Conservation (phyloP, 2,329 filamentous ascomycete species). For the Hymenoscyphus scutula region DNA sequence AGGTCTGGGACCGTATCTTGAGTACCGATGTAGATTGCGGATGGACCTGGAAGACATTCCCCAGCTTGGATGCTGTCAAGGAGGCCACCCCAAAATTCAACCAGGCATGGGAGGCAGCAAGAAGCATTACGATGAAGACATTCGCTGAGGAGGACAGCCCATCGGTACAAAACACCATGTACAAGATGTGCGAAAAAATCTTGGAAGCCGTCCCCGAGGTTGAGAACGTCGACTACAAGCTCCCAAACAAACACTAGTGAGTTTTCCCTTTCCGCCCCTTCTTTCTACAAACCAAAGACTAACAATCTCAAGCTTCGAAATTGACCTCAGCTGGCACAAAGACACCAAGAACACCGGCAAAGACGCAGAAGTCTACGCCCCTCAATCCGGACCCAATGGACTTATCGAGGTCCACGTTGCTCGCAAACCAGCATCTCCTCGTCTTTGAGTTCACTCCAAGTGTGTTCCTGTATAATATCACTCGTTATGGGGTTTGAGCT, state of each 20-base stretch:
- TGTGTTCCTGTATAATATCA: neutral
- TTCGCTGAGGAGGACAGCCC: constrained; percentile 90
- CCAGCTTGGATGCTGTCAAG: constrained; percentile 64
- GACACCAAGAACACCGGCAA: constrained; percentile 91
- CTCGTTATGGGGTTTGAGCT: neutral
- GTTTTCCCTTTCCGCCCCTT: constrained; percentile 36
- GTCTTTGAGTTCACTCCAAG: neutral
- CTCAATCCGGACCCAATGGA: constrained; percentile 89
- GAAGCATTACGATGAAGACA: constrained; percentile 81
- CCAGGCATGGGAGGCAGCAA: constrained; percentile 72
- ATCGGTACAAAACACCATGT: constrained; percentile 97
- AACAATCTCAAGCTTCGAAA: constrained; percentile 18
- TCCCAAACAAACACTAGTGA: constrained; percentile 98
- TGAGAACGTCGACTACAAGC: constrained; percentile 71
- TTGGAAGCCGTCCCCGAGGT: constrained; percentile 71
- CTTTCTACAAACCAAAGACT: neutral
- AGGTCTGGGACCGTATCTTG: constrained; percentile 93
- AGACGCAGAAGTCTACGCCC: constrained; percentile 92
- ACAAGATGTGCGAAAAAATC: constrained; percentile 93
- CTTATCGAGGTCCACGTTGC: constrained; percentile 91
- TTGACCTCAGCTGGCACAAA: constrained; percentile 96
- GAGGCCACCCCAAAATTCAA: constrained; percentile 68
- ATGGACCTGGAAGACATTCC: constrained; percentile 82
- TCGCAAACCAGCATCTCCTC: constrained; percentile 39
- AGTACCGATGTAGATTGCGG: constrained; percentile 86